Base-by-base conservation (phyloP, 495 filamentous ascomycete genomes). In the Thozetella sp. region DNA sequence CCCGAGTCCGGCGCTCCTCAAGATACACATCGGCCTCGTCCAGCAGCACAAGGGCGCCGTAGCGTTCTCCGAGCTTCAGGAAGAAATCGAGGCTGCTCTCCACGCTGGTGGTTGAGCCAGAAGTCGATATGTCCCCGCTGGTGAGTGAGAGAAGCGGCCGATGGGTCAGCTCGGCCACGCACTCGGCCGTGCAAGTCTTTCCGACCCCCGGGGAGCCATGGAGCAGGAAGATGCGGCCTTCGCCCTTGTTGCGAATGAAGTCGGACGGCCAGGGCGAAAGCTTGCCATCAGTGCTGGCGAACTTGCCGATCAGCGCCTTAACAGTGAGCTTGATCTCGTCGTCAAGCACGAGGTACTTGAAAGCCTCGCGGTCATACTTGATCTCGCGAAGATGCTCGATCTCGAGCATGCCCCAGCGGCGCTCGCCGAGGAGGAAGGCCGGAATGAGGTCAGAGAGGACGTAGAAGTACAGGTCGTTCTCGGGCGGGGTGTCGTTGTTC, bases 1-100 rank as follows among this genome's bases (percentile, higher is more conserved):
- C 88, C 60, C 85, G 80, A 37, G 88, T 81, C 1, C 83, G 86
- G 19, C 90, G 86, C 55, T 87, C 82, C 74, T 93, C 90, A 3
- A 80, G 72, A 65, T 74, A 80, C 23, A 80, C 76, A 56, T 80
- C 76, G 3, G 76, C 76, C 54, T 80, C 76, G 65, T 80, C 74
- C 11, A 78, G 64, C 1, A 78, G 64, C 17, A 80, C 69, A 17
- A 80, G 66, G 17, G 72, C 74, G 11, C 75, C 76, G 67, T 72
- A 79, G 9, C 75, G 72, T 61, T 78, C 71, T 51, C 72, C 74
- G 2, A 79, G 69, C 11, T 63, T 27, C 1, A 78, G 58, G 62
- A 77, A 78, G 68, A 76, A 75, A 15, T 69, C 58, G 43, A 79
- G 71, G 51, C 64, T 65, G 22, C 56, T 59, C 68, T 77, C 75